Base-by-base conservation (phyloP, 768 basidiomycete genomes). In the Leccinum subtestaceum region DNA sequence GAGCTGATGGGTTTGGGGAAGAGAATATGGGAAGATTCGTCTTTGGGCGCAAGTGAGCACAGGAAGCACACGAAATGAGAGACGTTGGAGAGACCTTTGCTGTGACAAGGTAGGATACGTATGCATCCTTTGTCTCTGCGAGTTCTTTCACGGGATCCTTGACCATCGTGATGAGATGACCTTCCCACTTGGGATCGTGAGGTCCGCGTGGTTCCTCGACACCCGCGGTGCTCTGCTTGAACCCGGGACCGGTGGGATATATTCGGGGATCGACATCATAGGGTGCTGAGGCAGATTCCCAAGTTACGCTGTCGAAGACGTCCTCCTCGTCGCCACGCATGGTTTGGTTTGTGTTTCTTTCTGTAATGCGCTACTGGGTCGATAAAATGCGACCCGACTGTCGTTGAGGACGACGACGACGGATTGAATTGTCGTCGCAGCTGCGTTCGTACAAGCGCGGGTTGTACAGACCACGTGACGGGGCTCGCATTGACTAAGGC, bases 111-210 rank as follows among this genome's bases (percentile, higher is more conserved):
- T 98, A 99, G 43, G 94, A 95, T 52, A 97, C 93, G 76, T 93
- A 98, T 61, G 92, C 89, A 70, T 99, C 96, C 78, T 97, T 98
- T 32, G 95, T 96, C 66, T 97, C 96, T 59, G 95, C 89, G 27
- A 98, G 82, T 73, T 98, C 95, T 73, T 96, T 98, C 62, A 94
- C 86, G 29, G 96, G 95, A 72, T 98, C 95, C 68, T 88, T 86
- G 63, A 98, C 94, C 49, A 79, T 78, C 25, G 89, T 90, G 53
- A 88, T 81, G 60, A 94, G 84, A 73, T 87, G 87, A 10, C 92
- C 93, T 72, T 93, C 93, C 92, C 92, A 94, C 75, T 92, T 93
- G 53, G 92, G 91, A 68, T 92, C 88, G 63, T 86, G 83, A 15
- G 92, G 89, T 2, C 79, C 77, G 7, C 74, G 72, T n/a, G 81